Evolutionary conservation across 2,329 filamentous ascomycete species (phyloP), one percentile per base, ranked within the genome.

Genomic region (Fusarium sp.): DNA sequence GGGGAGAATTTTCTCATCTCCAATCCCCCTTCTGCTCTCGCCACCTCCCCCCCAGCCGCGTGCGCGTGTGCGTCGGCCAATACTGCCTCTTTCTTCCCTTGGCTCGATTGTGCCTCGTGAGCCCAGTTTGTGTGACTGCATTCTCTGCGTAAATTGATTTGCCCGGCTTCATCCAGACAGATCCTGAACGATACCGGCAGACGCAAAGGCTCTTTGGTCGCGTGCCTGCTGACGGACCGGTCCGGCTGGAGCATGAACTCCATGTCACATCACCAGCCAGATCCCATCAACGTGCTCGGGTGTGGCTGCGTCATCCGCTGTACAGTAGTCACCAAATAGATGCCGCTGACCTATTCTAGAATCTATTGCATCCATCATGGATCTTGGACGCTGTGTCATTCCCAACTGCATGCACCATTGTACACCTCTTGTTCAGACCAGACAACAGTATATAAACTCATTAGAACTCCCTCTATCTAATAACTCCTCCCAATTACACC

Each of bases 141-240:
- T 40, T 27, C 63, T 23, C 18, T 58, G 53, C 29, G 38, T 11
- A 44, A 25, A 40, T 49, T 58, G 53, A 58, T 68, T 68, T 68
- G 65, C 7, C 31, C 40, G 20, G 27, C 14, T 33, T 23, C 55
- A 25, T 11, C 11, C 58, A 65, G 20, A 49, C 46, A 29, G 16
- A 49, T 25, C n/a, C 49, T 53, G 29, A 11, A 42, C 6, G 7
- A 18, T 14, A 40, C 36, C 36, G 18, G 40, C 40, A 44, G 40
- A 44, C 20, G 38, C 20, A 44, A 44, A 44, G 40, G 18, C 20
- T 13, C 29, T 53, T 10, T 56, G 54, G 67, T 69, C 67, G 66
- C 66, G 67, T 69, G 58, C 58, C 58, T 44, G 44, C 49, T 51
- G 58, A 64, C 67, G 67, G 67, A 50, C 55, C 66, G 67, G 46